Percentiles rank a stretch among this genome's conserved stretches.
Evolutionary conservation across 495 filamentous ascomycete species (phyloP).

Genomic region (Chaetomium fimeti): DNA sequence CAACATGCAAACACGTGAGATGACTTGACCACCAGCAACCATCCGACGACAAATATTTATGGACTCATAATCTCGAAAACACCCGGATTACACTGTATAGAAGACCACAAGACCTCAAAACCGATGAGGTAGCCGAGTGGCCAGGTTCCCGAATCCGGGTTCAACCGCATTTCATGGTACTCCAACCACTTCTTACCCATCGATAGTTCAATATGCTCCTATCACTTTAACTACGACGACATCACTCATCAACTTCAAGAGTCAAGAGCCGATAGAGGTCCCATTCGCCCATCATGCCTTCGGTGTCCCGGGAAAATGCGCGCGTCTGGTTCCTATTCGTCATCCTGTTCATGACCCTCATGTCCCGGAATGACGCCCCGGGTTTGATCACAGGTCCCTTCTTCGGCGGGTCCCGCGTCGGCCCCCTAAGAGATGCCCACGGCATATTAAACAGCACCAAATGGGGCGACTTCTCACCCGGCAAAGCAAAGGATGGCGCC

Average conservation of each 20-base stretch:
- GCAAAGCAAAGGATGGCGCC: slow-evolving; percentile 28
- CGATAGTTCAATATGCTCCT: slow-evolving; percentile 9
- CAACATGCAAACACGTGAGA: not conserved
- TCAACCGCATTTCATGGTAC: not conserved
- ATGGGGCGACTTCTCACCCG: slow-evolving; percentile 71
- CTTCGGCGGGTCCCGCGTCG: slow-evolving; percentile 40
- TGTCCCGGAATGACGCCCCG: slow-evolving; percentile 41
- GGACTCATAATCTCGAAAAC: not conserved
- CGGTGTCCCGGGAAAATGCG: slow-evolving; percentile 42
- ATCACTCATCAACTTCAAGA: not conserved
- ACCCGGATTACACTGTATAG: not conserved
- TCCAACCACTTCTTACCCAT: not conserved
- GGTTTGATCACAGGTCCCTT: slow-evolving; percentile 43
- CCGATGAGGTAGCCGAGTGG: not conserved
- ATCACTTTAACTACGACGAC: not conserved
- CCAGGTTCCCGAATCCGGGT: not conserved
- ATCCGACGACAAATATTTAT: not conserved
- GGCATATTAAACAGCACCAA: slow-evolving; percentile 65
- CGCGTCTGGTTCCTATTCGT: slow-evolving; percentile 43
- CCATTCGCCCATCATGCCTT: slow-evolving; percentile 34
- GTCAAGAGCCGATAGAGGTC: not conserved
- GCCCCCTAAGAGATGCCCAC: slow-evolving; percentile 57
- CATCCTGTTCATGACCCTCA: slow-evolving; percentile 45
- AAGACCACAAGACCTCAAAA: not conserved
- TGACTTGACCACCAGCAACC: not conserved